phyloP scores from a whole-genome alignment of 495 filamentous ascomycete species.

The Neurospora sp. region DNA sequence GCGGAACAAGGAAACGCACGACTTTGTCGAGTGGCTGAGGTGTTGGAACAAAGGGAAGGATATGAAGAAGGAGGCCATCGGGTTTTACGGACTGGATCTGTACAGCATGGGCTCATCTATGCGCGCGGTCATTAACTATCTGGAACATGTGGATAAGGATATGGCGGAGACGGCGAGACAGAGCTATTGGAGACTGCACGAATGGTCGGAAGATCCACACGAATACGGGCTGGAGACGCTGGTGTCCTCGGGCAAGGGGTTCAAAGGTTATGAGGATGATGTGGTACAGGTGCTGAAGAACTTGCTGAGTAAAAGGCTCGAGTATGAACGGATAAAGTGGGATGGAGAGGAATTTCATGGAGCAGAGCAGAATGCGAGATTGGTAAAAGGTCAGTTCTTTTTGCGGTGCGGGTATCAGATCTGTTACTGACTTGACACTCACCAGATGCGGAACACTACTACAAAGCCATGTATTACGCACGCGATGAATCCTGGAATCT shows the following conservation, averaged over 20 bases:
- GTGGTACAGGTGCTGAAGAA: constrained; percentile 40
- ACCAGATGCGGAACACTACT: constrained; percentile 46
- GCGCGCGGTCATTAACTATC: constrained; percentile 41
- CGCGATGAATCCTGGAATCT: constrained; percentile 47
- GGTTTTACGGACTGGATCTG: constrained; percentile 47
- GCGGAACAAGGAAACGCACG: constrained; percentile 46
- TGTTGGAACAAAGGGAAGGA: constrained; percentile 30
- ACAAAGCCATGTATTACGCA: constrained; percentile 50
- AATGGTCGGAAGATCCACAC: constrained; percentile 44
- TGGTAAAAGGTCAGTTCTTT: constrained; percentile 31
- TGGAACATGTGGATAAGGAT: constrained; percentile 37
- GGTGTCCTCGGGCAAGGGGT: constrained; percentile 14
- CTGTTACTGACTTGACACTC: neutral
- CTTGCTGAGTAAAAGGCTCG: constrained; percentile 34
- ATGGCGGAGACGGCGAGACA: constrained; percentile 36
- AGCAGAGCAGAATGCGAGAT: constrained; percentile 44
- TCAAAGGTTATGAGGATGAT: constrained; percentile 39
- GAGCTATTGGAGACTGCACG: constrained; percentile 39
- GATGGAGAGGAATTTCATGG: constrained; percentile 46
- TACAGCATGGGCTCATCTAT: constrained; percentile 47
- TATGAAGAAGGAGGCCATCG: constrained; percentile 24
- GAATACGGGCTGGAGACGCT: constrained; percentile 42
- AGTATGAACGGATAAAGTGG: constrained; percentile 26
- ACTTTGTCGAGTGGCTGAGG: constrained; percentile 49
- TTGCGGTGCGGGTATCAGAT: neutral